Conservation (phyloP, 345 rosid genomes). For the Theobroma cacao region DNA sequence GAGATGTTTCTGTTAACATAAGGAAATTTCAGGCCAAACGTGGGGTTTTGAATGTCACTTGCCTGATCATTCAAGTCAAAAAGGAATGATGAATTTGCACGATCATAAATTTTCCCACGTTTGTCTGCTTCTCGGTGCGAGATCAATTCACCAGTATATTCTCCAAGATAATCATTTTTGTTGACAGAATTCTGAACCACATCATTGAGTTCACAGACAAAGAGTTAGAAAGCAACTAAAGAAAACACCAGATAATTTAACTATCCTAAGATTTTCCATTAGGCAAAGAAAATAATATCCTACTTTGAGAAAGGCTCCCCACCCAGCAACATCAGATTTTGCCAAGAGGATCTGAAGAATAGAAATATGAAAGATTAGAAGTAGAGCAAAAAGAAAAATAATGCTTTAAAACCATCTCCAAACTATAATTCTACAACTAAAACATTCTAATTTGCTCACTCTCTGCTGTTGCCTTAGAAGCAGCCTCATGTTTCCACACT, state of each 20-base stretch:
- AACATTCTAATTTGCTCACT: conserved; percentile 36
- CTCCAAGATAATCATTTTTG: conserved; percentile 97
- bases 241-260: not conserved
- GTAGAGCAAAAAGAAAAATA: conserved; percentile 2
- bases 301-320: conserved; percentile 99
- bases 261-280: not conserved
- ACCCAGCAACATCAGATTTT: conserved; percentile 93
- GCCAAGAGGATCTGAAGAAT: conserved; percentile 75
- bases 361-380: conserved; percentile 11
- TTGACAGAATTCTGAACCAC: conserved; percentile 80
- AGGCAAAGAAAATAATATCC: not conserved
- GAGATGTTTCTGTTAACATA: not conserved
- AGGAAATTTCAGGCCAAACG: not conserved
- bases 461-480: conserved; percentile 77
- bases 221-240: conserved; percentile 6
- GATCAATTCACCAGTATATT: conserved; percentile 94
- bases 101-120: conserved; percentile 97
- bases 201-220: conserved; percentile 14
- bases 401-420: not conserved
- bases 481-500: conserved; percentile 86
- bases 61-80: conserved; percentile 99
- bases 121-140: conserved; percentile 96
- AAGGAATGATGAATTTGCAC: conserved; percentile 95
- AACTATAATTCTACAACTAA: not conserved
- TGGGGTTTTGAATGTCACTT: conserved; percentile 20